Base-by-base conservation (phyloP, 2,329 filamentous ascomycete species). In the Seiridium unicorne region DNA sequence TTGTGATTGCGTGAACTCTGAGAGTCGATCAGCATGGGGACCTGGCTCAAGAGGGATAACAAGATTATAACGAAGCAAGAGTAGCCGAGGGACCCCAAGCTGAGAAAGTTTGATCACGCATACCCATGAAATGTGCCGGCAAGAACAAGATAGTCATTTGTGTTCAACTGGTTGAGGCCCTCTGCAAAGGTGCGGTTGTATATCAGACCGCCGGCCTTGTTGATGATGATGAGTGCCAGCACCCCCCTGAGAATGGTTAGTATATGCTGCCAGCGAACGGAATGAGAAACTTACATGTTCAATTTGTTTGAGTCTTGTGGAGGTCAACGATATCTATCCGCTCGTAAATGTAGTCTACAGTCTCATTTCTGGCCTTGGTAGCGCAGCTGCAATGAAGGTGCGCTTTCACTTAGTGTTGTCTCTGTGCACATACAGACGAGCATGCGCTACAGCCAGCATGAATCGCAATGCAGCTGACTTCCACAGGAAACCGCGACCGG, bases 111-210 rank as follows among this genome's bases (percentile, higher is more conserved):
- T 26, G 1, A 26, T 26, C 18, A 26, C 18, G 70, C 77, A 64
- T 79, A 93, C 91, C 92, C 95, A 73, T 99, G 95, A 76, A 99
- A 99, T 58, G 95, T 99, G 60, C 95, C 95, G 5, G 95, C 95
- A 35, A 99, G 87, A 67, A 98, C 94, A 38, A 99, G 89, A 73
- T 96, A 96, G 81, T 99, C 95, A 74, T 99, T 99, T 68, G 92
- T 94, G 67, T 87, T 91, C 68, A 99, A 88, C 74, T 94, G 92
- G 74, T 91, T 91, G 61, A 99, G 85, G 51, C 85, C 90, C 48
- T 94, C 87, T 70, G 93, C 89, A 76, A 99, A 98, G 72, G 92
- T 91, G 69, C 93, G 92, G 78, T 98, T 94, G 82, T 96, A 99
- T 77, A 99, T 89, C 58, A 99, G 85, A 69, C 95, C 95, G 62